A percentile compares a stretch with the other conserved stretches of the same genome.
Conservation (phyloP, 176 grass and related monocot species). For the Oryza rufipogon region DNA sequence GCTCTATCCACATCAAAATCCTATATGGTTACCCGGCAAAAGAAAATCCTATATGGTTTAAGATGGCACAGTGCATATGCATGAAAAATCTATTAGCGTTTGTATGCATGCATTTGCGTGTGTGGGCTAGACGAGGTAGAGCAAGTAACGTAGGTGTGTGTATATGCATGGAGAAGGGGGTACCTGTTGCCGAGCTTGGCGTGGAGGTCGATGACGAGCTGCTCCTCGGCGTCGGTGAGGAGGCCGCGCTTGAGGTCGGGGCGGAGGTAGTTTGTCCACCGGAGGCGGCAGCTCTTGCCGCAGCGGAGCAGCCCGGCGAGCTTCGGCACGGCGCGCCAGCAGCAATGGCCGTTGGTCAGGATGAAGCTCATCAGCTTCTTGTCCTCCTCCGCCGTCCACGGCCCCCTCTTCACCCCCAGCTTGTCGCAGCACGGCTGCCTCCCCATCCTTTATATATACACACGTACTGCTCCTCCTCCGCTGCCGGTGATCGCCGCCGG, state of each 20-base stretch:
- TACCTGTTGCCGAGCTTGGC: slow-evolving; percentile 81
- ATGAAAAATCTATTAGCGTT: not conserved
- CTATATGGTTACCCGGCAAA: too few relatives aligned
- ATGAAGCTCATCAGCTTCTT: slow-evolving; percentile 87
- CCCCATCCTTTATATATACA: slow-evolving; percentile 45
- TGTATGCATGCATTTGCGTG: not conserved
- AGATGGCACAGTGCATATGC: not conserved
- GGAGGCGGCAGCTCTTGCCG: slow-evolving; percentile 94
- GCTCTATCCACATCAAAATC: not conserved
- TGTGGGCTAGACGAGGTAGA: not conserved
- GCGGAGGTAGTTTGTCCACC: slow-evolving; percentile 94
- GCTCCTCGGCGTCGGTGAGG: slow-evolving; percentile 84
- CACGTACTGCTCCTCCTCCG: not conserved
- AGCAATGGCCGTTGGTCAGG: slow-evolving; percentile 82
- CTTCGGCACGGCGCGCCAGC: slow-evolving; percentile 91
- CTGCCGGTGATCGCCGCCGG: not conserved
- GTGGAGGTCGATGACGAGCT: slow-evolving; percentile 87
- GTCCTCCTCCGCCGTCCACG: slow-evolving; percentile 93
- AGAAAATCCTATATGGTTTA: not conserved
- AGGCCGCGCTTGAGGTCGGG: slow-evolving; percentile 92
- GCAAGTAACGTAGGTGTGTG: not conserved
- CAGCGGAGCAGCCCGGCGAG: slow-evolving; percentile 80
- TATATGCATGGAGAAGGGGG: not conserved
- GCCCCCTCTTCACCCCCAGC: slow-evolving; percentile 79
- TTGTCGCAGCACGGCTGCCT: slow-evolving; percentile 95